A percentile compares a stretch with the other conserved stretches of the same genome.
These are phyloP conservation scores for Backusella westeae DNA, from an alignment of 192 early-diverging fungal species.

Conservation along the genomic window DNA sequence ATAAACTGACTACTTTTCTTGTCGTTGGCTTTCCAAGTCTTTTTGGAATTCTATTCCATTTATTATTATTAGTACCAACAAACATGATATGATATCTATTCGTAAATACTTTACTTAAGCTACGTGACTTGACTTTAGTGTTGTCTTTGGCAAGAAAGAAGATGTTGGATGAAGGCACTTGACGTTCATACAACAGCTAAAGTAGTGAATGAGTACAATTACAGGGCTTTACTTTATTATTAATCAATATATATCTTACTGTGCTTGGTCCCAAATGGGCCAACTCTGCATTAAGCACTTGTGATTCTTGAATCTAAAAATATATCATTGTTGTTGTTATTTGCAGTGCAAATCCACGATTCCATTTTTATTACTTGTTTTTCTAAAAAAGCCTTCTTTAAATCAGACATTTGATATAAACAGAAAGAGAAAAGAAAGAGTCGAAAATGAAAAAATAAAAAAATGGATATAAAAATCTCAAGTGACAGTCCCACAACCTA, in stretches of 20 bases:
- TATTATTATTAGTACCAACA: neutral
- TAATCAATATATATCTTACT: neutral
- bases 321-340: neutral
- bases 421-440: neutral
- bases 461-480: neutral
- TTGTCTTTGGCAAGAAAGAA: slow-evolving; percentile 22
- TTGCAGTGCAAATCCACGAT: neutral
- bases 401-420: neutral
- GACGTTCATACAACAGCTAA: slow-evolving; percentile 16
- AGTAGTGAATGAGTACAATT: neutral
- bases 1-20: neutral
- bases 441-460: neutral
- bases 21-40: neutral
- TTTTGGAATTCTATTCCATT: neutral
- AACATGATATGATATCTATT: no score
- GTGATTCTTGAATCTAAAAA: slow-evolving; percentile 1
- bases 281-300: slow-evolving; percentile 13
- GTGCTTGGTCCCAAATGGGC: slow-evolving; percentile 1
- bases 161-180: slow-evolving; percentile 17
- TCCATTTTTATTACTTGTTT: slow-evolving; percentile 1
- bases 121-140: neutral
- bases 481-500: neutral
- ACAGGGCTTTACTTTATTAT: neutral
- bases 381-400: slow-evolving; percentile 4
- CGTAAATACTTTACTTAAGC: neutral